phyloP scores from a whole-genome alignment of 2,329 filamentous ascomycete species.

The Aspergillus novofumigatus region DNA sequence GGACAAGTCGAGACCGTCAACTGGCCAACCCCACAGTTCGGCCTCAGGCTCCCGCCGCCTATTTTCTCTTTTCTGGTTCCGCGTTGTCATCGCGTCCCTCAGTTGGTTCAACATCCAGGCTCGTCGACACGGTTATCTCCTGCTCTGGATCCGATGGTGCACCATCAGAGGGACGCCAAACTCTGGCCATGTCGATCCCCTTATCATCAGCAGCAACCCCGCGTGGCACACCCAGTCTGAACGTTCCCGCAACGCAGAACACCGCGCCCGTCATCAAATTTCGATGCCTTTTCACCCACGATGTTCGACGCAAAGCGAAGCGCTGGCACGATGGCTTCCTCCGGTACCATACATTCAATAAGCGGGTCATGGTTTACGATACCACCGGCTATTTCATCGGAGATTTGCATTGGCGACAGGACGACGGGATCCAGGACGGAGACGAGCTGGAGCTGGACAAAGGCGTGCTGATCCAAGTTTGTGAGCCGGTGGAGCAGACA shows the following conservation, averaged over 20 bases:
- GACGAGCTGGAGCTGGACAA: slow-evolving; percentile 79
- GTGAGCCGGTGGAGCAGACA: slow-evolving; percentile 65
- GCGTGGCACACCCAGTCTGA: slow-evolving; percentile 32
- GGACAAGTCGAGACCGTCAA: neutral
- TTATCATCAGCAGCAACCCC: slow-evolving; percentile 15
- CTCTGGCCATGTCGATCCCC: slow-evolving; percentile 21
- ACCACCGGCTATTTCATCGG: slow-evolving; percentile 74
- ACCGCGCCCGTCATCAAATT: slow-evolving; percentile 77
- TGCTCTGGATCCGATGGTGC: slow-evolving; percentile 7
- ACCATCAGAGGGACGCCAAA: slow-evolving; percentile 6
- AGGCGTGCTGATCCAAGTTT: slow-evolving; percentile 73
- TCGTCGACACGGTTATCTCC: neutral
- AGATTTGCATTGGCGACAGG: slow-evolving; percentile 74
- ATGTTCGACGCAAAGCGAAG: slow-evolving; percentile 81
- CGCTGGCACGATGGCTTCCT: slow-evolving; percentile 90
- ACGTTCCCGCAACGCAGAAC: slow-evolving; percentile 52
- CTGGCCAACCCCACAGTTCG: neutral
- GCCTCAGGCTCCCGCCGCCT: neutral
- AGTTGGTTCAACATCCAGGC: neutral
- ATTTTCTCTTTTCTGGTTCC: neutral
- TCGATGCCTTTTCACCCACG: slow-evolving; percentile 80
- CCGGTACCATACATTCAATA: slow-evolving; percentile 87
- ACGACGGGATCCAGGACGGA: slow-evolving; percentile 67
- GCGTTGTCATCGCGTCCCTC: neutral
- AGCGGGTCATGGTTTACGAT: slow-evolving; percentile 85